These are phyloP conservation scores for Penicillium janthinellum DNA, from an alignment of 2,329 filamentous ascomycete genomes.

Conservation along the genomic window DNA sequence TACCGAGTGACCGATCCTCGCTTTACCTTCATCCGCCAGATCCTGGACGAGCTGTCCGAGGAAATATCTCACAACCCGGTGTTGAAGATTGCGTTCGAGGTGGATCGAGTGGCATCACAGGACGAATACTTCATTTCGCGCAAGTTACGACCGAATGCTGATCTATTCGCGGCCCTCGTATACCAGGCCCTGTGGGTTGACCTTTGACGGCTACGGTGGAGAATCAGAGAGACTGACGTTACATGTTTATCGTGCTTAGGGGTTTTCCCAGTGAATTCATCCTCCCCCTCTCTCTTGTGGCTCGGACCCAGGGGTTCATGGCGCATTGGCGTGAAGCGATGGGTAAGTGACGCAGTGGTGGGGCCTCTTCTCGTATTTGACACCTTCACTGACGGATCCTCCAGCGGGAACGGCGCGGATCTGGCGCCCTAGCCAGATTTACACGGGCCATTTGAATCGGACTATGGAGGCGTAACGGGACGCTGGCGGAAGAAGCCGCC, in stretches of 20 bases:
- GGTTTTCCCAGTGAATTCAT: constrained; percentile 13
- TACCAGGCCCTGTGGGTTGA: no score
- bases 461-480: not conserved
- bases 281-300: constrained; percentile 1
- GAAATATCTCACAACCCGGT: constrained; percentile 16
- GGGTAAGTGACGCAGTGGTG: constrained; percentile 13
- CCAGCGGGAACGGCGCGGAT: not conserved
- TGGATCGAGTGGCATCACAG: no score
- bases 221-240: no score
- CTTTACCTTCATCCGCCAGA: constrained; percentile 51
- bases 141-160: no score
- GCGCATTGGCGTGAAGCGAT: constrained; percentile 16
- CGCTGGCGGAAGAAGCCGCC: no score
- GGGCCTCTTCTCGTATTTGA: not conserved
- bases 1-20: constrained; percentile 58
- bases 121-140: no score
- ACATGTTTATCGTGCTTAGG: constrained; percentile 14
- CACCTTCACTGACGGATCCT: not conserved
- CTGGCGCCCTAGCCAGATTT: not conserved
- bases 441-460: not conserved
- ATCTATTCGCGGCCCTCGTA: no score
- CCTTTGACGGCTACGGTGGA: no score
- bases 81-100: no score
- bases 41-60: constrained; percentile 27
- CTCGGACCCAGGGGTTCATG: constrained; percentile 9